These are phyloP conservation scores for Amylostereum chailletii DNA, from an alignment of 1,284 basidiomycete genomes.

Conservation along the genomic window DNA sequence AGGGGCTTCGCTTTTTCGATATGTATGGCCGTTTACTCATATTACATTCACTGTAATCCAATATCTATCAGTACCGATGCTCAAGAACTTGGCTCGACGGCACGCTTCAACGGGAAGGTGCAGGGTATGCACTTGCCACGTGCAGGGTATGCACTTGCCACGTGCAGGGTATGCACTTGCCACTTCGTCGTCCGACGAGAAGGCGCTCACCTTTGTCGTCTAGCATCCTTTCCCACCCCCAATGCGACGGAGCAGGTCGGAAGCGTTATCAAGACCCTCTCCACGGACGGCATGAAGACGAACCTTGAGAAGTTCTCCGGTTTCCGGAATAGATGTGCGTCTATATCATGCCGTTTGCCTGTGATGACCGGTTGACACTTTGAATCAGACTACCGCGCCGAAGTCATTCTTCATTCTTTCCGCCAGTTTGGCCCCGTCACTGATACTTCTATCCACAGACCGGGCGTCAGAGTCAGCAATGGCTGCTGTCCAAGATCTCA, in stretches of 20 bases:
- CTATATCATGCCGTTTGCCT: conserved; percentile 9
- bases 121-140: conserved; percentile 26
- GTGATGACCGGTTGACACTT: conserved; percentile 8
- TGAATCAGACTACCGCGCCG: conserved; percentile 66
- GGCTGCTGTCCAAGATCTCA: conserved; percentile 69
- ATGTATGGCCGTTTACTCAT: conserved; percentile 42
- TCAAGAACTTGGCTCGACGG: conserved; percentile 44
- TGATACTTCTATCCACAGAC: conserved; percentile 34
- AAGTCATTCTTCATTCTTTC: conserved; percentile 32
- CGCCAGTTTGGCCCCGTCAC: conserved; percentile 10
- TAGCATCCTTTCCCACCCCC: conserved; percentile 36
- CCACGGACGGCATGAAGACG: conserved; percentile 55
- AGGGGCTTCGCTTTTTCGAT: conserved; percentile 78
- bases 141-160: conserved; percentile 36
- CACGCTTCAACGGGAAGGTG: conserved; percentile 24
- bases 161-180: conserved; percentile 26
- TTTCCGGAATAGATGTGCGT: conserved; percentile 64
- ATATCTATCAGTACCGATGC: conserved; percentile 60
- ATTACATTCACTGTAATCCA: conserved; percentile 6
- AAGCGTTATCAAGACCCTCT: conserved; percentile 56
- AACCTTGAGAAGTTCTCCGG: conserved; percentile 70
- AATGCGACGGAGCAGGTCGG: conserved; percentile 51
- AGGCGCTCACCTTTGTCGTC: no score
- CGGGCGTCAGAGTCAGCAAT: conserved; percentile 75
- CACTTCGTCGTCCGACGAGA: no score